These are phyloP conservation scores for Carallia pectinifolia DNA, from an alignment of 345 rosid species.

Conservation along the genomic window DNA sequence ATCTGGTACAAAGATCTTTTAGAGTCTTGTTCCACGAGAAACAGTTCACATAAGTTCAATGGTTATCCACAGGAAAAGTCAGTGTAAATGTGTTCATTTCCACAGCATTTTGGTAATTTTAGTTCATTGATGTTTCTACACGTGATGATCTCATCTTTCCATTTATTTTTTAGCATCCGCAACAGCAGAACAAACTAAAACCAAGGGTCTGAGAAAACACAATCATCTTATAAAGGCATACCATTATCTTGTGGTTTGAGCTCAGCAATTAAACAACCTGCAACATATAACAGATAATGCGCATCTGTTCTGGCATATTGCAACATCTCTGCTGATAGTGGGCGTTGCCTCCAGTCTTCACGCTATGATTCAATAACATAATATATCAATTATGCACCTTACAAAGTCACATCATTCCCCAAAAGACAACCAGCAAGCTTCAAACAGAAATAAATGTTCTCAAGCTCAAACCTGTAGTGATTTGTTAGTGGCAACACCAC, in stretches of 20 bases:
- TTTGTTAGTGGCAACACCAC: slow-evolving; percentile 77
- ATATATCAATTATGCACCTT: not conserved
- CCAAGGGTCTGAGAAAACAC: not conserved
- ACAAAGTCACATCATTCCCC: not conserved
- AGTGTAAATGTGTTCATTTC: not conserved
- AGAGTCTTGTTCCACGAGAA: slow-evolving; percentile 38
- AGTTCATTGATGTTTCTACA: too few species aligned
- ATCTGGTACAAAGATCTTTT: slow-evolving; percentile 57
- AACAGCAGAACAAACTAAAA: slow-evolving; percentile 13
- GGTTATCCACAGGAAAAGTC: slow-evolving; percentile 4
- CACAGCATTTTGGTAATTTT: too few species aligned
- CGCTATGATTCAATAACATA: slow-evolving; percentile 48
- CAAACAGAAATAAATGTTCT: not conserved
- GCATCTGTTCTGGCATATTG: slow-evolving; percentile 82
- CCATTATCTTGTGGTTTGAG: slow-evolving; percentile 63
- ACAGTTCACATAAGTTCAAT: slow-evolving; percentile 2
- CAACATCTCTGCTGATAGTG: slow-evolving; percentile 70
- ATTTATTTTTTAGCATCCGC: not conserved
- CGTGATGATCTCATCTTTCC: too few species aligned
- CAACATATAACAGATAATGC: slow-evolving; percentile 74
- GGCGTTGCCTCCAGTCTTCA: slow-evolving; percentile 99
- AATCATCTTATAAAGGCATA: slow-evolving; percentile 23
- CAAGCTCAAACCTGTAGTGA: slow-evolving; percentile 62
- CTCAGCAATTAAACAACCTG: slow-evolving; percentile 56
- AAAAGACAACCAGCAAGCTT: slow-evolving; percentile 10